A percentile compares a stretch with the other conserved stretches of the same genome.
Conservation (phyloP, 257 asterid genomes). For the Solanum appendiculatum region DNA sequence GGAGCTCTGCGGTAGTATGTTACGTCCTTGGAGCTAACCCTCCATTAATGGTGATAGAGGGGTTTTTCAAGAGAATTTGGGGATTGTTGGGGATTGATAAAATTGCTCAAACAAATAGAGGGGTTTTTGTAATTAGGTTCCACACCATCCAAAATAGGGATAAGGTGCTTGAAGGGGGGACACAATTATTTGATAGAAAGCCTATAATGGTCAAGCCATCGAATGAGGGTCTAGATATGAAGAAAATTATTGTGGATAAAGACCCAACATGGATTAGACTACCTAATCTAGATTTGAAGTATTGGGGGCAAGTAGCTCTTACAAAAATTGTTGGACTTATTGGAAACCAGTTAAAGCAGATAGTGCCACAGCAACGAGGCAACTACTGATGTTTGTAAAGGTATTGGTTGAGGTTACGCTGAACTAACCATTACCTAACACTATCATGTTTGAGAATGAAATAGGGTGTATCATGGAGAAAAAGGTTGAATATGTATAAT, state of each 20-base stretch:
- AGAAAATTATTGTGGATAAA: too few relatives aligned
- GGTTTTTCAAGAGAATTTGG: background rate
- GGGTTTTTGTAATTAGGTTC: too few relatives aligned
- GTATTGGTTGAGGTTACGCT: background rate
- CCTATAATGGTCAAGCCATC: background rate
- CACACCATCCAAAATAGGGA: background rate
- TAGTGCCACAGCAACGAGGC: background rate
- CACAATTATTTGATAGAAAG: background rate
- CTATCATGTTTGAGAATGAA: background rate
- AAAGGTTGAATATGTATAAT: background rate
- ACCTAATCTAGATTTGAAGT: background rate
- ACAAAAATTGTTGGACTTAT: background rate
- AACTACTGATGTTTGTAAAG: background rate
- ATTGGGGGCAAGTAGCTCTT: background rate
- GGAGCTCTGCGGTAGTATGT: background rate
- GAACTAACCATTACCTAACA: background rate
- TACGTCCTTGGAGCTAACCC: background rate
- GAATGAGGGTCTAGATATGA: background rate
- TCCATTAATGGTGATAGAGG: background rate
- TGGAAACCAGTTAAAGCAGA: background rate
- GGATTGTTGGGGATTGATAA: background rate
- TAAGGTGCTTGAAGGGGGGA: background rate
- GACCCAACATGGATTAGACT: background rate
- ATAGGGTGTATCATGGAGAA: background rate
- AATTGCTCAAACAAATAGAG: too few relatives aligned